Evolutionary conservation across 2,329 filamentous ascomycete species (phyloP).

Genomic region (Reticulascus tulasneorum): DNA sequence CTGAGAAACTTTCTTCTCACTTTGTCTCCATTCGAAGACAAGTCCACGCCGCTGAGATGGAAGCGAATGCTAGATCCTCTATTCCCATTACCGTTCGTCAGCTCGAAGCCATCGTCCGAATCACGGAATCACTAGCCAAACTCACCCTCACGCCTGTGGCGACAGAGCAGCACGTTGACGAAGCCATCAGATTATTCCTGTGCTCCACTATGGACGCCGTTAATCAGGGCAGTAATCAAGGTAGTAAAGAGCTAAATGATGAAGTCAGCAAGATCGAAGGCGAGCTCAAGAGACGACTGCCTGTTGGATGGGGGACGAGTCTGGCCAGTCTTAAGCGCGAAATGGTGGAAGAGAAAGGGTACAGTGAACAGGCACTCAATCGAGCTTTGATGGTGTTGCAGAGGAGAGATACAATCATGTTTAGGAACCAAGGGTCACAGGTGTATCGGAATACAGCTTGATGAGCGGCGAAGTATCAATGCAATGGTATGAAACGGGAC

Average conservation of each 20-base stretch:
- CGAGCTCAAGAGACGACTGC: conserved; percentile 80
- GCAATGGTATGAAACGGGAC: not conserved
- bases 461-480: conserved; percentile 7
- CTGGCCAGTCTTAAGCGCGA: conserved; percentile 81
- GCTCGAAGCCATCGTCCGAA: conserved; percentile 93
- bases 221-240: conserved; percentile 78
- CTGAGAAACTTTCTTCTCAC: conserved; percentile 93
- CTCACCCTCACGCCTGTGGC: conserved; percentile 81
- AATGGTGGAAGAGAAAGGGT: conserved; percentile 88
- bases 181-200: conserved; percentile 94
- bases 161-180: conserved; percentile 88
- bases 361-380: conserved; percentile 81
- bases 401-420: conserved; percentile 79
- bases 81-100: conserved; percentile 98
- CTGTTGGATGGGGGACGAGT: conserved; percentile 94
- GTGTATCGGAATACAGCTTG: conserved; percentile 70
- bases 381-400: conserved; percentile 82
- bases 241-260: conserved; percentile 84
- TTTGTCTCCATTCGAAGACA: conserved; percentile 95
- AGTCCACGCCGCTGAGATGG: conserved; percentile 85
- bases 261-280: conserved; percentile 84
- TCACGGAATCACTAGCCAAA: conserved; percentile 93
- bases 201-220: conserved; percentile 98
- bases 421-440: conserved; percentile 71
- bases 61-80: conserved; percentile 83